Evolutionary conservation across 2,329 filamentous ascomycete species (phyloP), one percentile per base, ranked within the genome.

Genomic region (Trichoderma sp.): DNA sequence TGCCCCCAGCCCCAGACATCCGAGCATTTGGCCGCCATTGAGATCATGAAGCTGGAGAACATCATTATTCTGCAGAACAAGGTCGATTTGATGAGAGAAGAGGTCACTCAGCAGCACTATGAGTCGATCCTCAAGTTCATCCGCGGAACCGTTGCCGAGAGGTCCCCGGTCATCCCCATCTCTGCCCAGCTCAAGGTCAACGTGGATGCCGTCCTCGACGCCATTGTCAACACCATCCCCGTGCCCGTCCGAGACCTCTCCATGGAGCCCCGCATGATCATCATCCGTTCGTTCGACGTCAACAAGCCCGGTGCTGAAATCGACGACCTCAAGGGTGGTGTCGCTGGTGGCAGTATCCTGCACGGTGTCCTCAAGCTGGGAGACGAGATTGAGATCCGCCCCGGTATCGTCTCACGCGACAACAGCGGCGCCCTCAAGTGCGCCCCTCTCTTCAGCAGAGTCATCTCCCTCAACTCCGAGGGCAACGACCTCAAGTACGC

Each of bases 61-160:
- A 97, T 99, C 80, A 97, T 99, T 78, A 98, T 99, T 75, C 87
- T 99, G 66, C 95, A 99, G 81, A 99, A 99, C 84, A 99, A 99
- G 87, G 95, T 99, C 74, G 95, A 99, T 77, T 81, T 99, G 72
- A 98, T 99, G 93, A 88, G 93, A 73, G 92, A 97, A 84, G 94
- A 98, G 77, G 92, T 90, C 68, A 95, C 96, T 56, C 87, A 92
- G 75, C 88, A 94, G 75, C 95, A 99, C 80, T 95, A 97, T 83
- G 90, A 97, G 79, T 97, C 93, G 1, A 99, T 99, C 71, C 85
- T 96, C 74, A 98, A 98, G 81, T 99, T 99, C 81, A 97, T 99
- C 75, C 89, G 95, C 76, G 95, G 95, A 75, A 99, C 95, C 41
- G 94, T 97, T 67, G 95, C 95, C 67, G 94, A 95, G 78, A 93